Percentiles rank a stretch among this genome's conserved stretches.
Conservation (phyloP, 1,284 basidiomycete genomes). For the Tranzscheliella williamsii region DNA sequence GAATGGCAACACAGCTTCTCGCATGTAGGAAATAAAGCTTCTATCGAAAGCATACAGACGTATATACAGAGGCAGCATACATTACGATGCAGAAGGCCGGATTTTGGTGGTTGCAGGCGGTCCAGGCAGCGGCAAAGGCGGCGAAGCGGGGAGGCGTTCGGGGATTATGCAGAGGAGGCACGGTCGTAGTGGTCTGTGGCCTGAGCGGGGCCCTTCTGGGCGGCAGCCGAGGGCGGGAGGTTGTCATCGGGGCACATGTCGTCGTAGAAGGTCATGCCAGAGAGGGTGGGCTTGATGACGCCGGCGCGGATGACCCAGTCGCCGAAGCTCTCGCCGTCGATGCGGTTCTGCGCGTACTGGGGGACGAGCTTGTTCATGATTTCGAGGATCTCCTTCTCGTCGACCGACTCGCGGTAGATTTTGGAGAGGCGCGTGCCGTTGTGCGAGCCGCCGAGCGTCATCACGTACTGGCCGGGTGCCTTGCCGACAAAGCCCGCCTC, state of each 20-base stretch:
- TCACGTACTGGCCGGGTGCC: slow-evolving; percentile 87
- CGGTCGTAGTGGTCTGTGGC: slow-evolving; percentile 41
- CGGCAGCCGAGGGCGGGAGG: slow-evolving; percentile 23
- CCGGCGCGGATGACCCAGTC: slow-evolving; percentile 78
- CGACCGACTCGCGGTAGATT: slow-evolving; percentile 85
- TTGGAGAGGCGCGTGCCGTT: slow-evolving; percentile 91
- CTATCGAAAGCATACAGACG: too few species aligned
- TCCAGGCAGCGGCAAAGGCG: too few species aligned
- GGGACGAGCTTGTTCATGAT: slow-evolving; percentile 92
- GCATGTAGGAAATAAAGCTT: too few species aligned
- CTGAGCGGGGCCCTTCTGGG: slow-evolving; percentile 35
- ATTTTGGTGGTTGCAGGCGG: too few species aligned
- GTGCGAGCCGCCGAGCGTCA: slow-evolving; percentile 95
- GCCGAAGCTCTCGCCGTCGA: slow-evolving; percentile 89
- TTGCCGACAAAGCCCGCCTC: slow-evolving; percentile 97
- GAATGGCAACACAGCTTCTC: too few species aligned
- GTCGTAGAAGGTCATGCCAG: slow-evolving; percentile 53
- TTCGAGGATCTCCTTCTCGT: slow-evolving; percentile 88
- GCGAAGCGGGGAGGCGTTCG: too few species aligned
- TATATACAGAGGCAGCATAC: too few species aligned
- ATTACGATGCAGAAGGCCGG: too few species aligned
- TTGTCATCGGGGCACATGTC: slow-evolving; percentile 43
- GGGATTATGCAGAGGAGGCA: slow-evolving; percentile 24
- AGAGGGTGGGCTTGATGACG: slow-evolving; percentile 53
- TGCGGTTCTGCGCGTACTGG: slow-evolving; percentile 82